Evolutionary conservation across 305 asterid genomes (phyloP), one percentile per base, ranked within the genome.

Genomic region (Plantago coronopus): DNA sequence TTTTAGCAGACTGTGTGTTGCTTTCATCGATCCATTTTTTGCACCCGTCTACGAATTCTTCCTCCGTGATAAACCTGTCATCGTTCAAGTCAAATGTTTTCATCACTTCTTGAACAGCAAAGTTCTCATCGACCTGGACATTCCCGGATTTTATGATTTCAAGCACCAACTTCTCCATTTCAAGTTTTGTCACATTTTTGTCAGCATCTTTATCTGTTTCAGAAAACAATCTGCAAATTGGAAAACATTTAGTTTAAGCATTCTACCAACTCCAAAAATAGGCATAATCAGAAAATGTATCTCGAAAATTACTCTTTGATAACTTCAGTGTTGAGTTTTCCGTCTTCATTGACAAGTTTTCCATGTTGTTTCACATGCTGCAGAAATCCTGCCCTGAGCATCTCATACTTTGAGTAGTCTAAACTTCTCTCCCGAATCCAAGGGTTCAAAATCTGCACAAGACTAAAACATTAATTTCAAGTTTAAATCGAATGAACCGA

Each of bases 381-480:
- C 72, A 78, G 19, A 25, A 84, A 77, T 1, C 70, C 73, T 9
- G 58, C 71, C 51, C 80, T 63, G 61, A 79, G 69, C 7, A 53
- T 46, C 61, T 75, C 83, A 1, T 72, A 64, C 66, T 72, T 84
- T 5, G 83, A 62, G 60, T 84, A 84, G 60, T 74, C 74, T 38
- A 81, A 66, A 53, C 83, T 78, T 70, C 83, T 81, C 60, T 79
- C 48, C 29, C 79, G 88, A 57, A 84, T 74, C 93, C 79, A 75
- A 27, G 84, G 84, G 63, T 79, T 34, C 71, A 64, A 54, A 43
- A 79, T 68, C 93, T 84, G 79, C 7, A 5, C 17, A 54, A 20
- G 2, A 48, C 49, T 25, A 49, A 51, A 46, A 49, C 21, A 38
- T 42, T 18, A 10, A 5, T 0, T 5, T 1, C 4, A 46, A 38